Base-by-base conservation (phyloP, 345 rosid genomes). In the Salix suchowensis region DNA sequence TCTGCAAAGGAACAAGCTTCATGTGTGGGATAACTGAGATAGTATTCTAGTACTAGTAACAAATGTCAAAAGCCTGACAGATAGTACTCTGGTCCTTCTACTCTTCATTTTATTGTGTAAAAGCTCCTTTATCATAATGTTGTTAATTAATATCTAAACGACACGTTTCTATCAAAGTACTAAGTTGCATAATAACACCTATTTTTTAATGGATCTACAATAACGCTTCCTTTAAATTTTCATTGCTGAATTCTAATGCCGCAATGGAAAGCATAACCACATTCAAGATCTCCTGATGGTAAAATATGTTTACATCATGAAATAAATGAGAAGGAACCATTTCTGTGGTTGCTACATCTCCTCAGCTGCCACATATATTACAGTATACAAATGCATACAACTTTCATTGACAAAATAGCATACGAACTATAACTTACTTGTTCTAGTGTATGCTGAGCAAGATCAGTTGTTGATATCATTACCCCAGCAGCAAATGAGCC, bases 401-500 rank as follows among this genome's bases (percentile, higher is more conserved):
- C 40, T 21, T 32, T 34, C 50, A 50, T 44, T 28, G 4, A 77
- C 26, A 54, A 15, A 52, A 50, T 7, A 48, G 40, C 68, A 68
- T 30, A 19, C 44, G 46, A 55, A 16, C 23, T 32, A 78, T 68
- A 65, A 34, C 68, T 84, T 87, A 93, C 98, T 78, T 91, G 99
- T 84, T 95, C 98, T 71, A 93, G 91, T 50, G 99, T 93, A 81
- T 96, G 97, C 74, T 91, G 98, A 68, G 86, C 97, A 61, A 93
- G 97, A 88, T 93, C 98, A 76, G 99, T 90, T 61, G 98, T 93
- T 77, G 99, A 93, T 80, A 96, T 96, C 99, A 96, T 93, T 84
- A 96, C 94, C 60, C 99, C 99, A 40, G 99, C 96, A 79, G 99
- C 99, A 82, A 96, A 96, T 23, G 99, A 96, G 65, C 99, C 99